phyloP scores from a whole-genome alignment of 257 asterid genomes.

The Jasminum sambac region DNA sequence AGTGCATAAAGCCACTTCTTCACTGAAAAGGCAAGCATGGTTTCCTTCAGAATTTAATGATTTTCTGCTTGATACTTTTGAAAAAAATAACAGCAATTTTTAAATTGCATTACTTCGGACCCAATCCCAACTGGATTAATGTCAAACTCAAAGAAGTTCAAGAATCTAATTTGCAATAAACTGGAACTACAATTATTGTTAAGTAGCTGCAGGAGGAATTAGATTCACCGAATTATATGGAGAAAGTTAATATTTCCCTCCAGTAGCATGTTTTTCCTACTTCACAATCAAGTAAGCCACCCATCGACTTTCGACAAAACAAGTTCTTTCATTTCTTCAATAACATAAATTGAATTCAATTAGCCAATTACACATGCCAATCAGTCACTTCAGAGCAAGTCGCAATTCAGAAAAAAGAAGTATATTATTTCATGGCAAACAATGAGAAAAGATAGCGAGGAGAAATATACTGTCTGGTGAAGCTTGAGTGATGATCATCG shows the following conservation, averaged over 20 bases:
- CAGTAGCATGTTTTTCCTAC: neutral
- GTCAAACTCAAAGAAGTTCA: neutral
- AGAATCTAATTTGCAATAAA: neutral
- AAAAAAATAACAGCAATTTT: neutral
- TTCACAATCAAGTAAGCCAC: neutral
- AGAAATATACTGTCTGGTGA: constrained; percentile 51
- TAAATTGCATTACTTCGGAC: neutral
- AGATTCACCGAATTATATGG: neutral
- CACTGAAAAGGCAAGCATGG: neutral
- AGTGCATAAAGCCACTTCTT: neutral
- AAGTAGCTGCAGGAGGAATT: neutral
- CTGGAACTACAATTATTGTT: neutral
- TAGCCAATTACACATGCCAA: neutral
- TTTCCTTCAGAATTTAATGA: neutral
- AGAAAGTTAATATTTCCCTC: neutral
- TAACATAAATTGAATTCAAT: neutral
- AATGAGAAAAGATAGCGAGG: neutral
- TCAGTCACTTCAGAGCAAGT: neutral
- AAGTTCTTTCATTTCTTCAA: neutral
- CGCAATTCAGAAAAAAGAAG: neutral
- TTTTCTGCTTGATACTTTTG: neutral
- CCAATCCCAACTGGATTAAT: neutral
- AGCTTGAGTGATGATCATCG: constrained; percentile 69
- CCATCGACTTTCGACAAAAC: neutral
- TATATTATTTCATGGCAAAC: neutral